These are phyloP conservation scores for Hansenula lynferdii DNA, from an alignment of 1,139 yeast species.

Conservation along the genomic window DNA sequence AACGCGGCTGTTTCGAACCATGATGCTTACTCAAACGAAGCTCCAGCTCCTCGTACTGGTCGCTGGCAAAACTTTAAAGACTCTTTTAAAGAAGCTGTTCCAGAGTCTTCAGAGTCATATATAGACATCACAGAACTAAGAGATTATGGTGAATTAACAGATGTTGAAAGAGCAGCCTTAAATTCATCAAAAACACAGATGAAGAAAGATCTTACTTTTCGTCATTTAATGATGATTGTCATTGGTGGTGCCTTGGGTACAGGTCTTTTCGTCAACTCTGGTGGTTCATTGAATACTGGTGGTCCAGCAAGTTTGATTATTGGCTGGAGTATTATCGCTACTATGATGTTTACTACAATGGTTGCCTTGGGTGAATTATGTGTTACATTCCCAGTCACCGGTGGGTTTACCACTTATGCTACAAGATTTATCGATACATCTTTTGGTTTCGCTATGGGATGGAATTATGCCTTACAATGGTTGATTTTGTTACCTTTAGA, in stretches of 20 bases:
- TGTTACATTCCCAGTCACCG: conserved; percentile 64
- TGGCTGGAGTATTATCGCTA: conserved; percentile 48
- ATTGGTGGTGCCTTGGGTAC: conserved; percentile 86
- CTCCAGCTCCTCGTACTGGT: not conserved
- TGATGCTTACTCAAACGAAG: conserved; percentile 2
- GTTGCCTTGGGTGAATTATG: conserved; percentile 69
- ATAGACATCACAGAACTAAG: conserved; percentile 39
- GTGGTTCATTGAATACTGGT: conserved; percentile 55
- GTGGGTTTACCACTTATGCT: conserved; percentile 67
- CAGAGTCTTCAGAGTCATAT: conserved; percentile 49
- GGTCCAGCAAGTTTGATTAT: conserved; percentile 68
- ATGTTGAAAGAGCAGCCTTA: conserved; percentile 60
- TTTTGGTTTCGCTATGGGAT: conserved; percentile 73
- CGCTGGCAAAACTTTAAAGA: conserved; percentile 40
- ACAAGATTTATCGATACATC: conserved; percentile 65
- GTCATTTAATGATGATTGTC: conserved; percentile 73
- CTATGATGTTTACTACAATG: conserved; percentile 60
- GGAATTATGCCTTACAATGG: conserved; percentile 73
- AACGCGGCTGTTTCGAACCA: not conserved
- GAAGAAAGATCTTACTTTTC: conserved; percentile 63
- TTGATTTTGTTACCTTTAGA: conserved; percentile 65
- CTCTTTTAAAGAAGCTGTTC: conserved; percentile 47
- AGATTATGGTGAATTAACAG: conserved; percentile 27
- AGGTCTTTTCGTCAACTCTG: conserved; percentile 58
- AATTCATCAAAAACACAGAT: conserved; percentile 67